Conservation (phyloP, 1,139 yeast genomes). For the Hemisphaericaspora lyxosophila region DNA sequence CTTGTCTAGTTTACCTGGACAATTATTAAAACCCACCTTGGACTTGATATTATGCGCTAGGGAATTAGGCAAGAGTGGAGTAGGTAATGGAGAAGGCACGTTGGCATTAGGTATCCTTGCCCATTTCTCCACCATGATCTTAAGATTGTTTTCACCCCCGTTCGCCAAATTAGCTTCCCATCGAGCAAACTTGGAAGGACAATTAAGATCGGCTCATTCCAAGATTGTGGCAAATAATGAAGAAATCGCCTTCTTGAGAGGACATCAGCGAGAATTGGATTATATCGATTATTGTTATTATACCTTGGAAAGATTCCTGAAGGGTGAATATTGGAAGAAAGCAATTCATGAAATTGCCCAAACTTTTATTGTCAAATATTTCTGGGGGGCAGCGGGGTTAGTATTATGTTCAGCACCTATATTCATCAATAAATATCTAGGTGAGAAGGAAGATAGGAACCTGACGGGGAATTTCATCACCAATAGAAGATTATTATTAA, state of each 20-base stretch:
- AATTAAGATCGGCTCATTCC: conserved; percentile 79
- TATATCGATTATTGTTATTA: conserved; percentile 79
- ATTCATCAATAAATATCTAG: conserved; percentile 63
- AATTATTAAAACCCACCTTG: conserved; percentile 78
- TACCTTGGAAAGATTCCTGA: conserved; percentile 74
- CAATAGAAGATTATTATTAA: conserved; percentile 79
- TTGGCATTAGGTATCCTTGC: conserved; percentile 78
- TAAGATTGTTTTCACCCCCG: conserved; percentile 83
- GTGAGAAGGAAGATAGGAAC: conserved; percentile 48
- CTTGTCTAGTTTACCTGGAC: conserved; percentile 78
- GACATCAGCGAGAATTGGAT: conserved; percentile 78
- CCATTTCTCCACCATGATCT: conserved; percentile 72
- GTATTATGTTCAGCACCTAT: conserved; percentile 87
- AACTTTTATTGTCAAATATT: conserved; percentile 83
- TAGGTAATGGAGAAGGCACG: conserved; percentile 84
- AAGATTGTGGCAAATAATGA: conserved; percentile 77
- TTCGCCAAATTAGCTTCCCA: conserved; percentile 80
- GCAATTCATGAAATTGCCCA: conserved; percentile 77
- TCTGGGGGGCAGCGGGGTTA: conserved; percentile 95
- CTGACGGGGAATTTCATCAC: conserved; percentile 80
- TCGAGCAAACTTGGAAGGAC: conserved; percentile 81
- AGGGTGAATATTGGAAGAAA: conserved; percentile 73
- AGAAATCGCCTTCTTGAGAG: conserved; percentile 83
- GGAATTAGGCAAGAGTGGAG: conserved; percentile 72
- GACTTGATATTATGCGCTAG: conserved; percentile 82